A percentile compares a stretch with the other conserved stretches of the same genome.
phyloP scores from a whole-genome alignment of 306 rosid genomes.

The Cucurbita moschata region DNA sequence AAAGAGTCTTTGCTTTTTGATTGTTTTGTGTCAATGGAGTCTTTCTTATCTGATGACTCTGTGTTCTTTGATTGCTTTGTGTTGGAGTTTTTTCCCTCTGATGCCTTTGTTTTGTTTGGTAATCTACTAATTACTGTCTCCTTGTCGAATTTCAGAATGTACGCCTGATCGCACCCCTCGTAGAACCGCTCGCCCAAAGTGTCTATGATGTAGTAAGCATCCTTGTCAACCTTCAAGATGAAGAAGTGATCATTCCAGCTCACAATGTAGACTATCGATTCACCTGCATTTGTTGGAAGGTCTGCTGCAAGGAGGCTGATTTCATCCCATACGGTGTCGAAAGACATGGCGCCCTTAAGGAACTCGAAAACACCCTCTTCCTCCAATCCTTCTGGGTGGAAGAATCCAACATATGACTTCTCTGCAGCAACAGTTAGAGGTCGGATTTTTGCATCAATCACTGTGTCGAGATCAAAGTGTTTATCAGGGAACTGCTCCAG shows the following conservation, averaged over 20 bases:
- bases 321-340: slow-evolving; percentile 26
- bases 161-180: slow-evolving; percentile 25
- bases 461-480: slow-evolving; percentile 29
- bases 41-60: not conserved
- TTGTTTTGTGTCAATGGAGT: not conserved
- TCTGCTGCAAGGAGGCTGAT: slow-evolving; percentile 13
- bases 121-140: slow-evolving; percentile 11
- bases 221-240: slow-evolving; percentile 17
- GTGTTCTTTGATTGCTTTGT: not conserved
- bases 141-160: slow-evolving; percentile 21
- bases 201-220: slow-evolving; percentile 27
- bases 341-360: slow-evolving; percentile 23
- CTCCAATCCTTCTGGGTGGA: slow-evolving; percentile 19
- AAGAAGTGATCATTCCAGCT: slow-evolving; percentile 38
- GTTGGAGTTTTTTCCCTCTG: not conserved
- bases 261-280: slow-evolving; percentile 11
- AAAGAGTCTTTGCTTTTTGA: not conserved
- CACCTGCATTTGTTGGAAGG: not conserved
- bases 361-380: slow-evolving; percentile 15
- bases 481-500: slow-evolving; percentile 20
- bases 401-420: slow-evolving; percentile 25
- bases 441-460: slow-evolving; percentile 18
- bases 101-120: not conserved
- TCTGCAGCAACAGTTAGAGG: slow-evolving; percentile 13
- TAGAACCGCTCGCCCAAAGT: slow-evolving; percentile 30